phyloP scores from a whole-genome alignment of 2,329 filamentous ascomycete species.

The Diaporthe citriasiana region DNA sequence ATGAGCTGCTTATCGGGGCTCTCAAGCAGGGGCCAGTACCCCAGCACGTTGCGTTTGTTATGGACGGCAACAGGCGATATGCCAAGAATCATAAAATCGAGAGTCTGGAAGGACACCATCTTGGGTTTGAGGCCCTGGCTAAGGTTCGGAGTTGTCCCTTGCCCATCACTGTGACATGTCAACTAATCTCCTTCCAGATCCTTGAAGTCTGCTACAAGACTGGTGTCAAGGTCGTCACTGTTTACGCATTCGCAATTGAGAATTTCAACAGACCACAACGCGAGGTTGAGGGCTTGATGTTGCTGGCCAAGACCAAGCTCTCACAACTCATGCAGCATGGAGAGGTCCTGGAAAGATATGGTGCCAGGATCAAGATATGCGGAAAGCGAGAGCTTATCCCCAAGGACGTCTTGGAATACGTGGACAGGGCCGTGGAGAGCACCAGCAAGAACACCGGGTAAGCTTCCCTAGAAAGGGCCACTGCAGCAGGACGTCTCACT shows the following conservation, averaged over 20 bases:
- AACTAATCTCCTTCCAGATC: conserved; percentile 66
- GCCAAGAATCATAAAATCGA: conserved; percentile 92
- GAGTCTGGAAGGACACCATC: conserved; percentile 94
- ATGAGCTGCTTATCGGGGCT: conserved; percentile 89
- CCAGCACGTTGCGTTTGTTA: conserved; percentile 97
- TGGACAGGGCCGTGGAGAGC: conserved; percentile 87
- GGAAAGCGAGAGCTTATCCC: conserved; percentile 88
- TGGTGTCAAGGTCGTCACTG: conserved; percentile 95
- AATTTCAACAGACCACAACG: conserved; percentile 98
- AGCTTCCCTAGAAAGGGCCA: conserved; percentile 44
- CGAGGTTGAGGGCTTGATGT: conserved; percentile 97
- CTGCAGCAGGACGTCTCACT: conserved; percentile 37
- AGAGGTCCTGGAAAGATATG: conserved; percentile 92
- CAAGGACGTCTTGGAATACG: conserved; percentile 88
- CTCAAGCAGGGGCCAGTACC: conserved; percentile 92
- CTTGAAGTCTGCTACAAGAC: conserved; percentile 99
- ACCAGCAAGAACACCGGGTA: conserved; percentile 89
- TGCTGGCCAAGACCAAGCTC: conserved; percentile 96
- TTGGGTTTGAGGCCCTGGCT: conserved; percentile 95
- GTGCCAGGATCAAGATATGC: conserved; percentile 86
- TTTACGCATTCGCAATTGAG: conserved; percentile 99
- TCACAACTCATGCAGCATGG: conserved; percentile 93
- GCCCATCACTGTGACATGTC: background rate
- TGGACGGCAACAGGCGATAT: conserved; percentile 98
- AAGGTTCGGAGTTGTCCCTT: conserved; percentile 64